Conservation (phyloP, 345 rosid genomes). For the Brassica juncea region DNA sequence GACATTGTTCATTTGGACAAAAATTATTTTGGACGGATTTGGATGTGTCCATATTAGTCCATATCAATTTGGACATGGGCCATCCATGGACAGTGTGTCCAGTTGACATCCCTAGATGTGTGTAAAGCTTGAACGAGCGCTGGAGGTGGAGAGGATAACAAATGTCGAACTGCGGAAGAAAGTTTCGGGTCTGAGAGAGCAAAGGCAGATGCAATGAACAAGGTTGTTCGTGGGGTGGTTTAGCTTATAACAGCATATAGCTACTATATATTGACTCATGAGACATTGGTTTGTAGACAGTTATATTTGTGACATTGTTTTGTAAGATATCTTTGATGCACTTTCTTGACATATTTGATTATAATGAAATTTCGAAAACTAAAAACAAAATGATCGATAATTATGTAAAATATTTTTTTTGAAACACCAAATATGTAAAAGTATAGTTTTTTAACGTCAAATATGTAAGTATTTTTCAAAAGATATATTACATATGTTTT, state of each 20-base stretch:
- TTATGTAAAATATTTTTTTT: background rate
- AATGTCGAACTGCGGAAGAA: conserved; percentile 79
- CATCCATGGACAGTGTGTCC: too few relatives aligned
- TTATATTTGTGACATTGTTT: conserved; percentile 6
- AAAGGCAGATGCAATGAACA: conserved; percentile 13
- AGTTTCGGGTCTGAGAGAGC: conserved; percentile 35
- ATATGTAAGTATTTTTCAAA: background rate
- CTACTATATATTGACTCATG: conserved; percentile 2
- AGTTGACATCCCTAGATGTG: too few relatives aligned
- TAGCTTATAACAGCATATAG: conserved; percentile 15
- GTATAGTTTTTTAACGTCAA: background rate
- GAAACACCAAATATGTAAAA: background rate
- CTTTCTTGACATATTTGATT: conserved; percentile 5
- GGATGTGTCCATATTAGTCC: too few relatives aligned
- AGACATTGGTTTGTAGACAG: conserved; percentile 14
- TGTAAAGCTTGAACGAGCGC: conserved; percentile 77
- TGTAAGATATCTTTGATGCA: conserved; percentile 18
- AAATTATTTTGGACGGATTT: too few relatives aligned
- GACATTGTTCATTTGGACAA: too few relatives aligned
- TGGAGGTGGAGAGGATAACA: conserved; percentile 79
- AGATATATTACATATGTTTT: background rate
- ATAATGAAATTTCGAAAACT: background rate
- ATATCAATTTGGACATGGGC: too few relatives aligned
- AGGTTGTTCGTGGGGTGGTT: background rate
- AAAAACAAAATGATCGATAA: background rate